Base-by-base conservation (phyloP, 2,329 filamentous ascomycete species). In the Calonectria crousiana region DNA sequence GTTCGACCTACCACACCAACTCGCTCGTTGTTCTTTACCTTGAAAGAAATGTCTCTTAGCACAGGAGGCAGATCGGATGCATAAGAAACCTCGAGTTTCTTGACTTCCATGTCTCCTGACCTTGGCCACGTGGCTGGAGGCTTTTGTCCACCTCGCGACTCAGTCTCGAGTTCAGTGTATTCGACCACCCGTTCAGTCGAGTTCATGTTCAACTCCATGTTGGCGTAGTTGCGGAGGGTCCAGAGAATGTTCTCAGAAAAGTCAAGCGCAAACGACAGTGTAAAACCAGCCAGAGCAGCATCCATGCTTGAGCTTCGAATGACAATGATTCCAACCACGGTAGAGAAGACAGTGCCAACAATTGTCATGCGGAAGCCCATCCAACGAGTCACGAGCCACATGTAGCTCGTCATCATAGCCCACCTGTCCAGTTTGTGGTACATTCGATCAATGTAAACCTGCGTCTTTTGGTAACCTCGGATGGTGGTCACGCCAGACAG, bases 1-100 rank as follows among this genome's bases (percentile, higher is more conserved):
- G 94, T 96, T 20, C 94, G 91, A 14, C 94, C 94, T 6, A 96
- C 92, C 4, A 95, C 92, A n/a, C 94, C 94, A 20, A 96, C 86
- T 18, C 94, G 88, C 84, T 95, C 91, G 76, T 93, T 93, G 69
- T 90, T 88, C 51, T 91, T 87, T 16, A 95, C 89, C 18, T 84
- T 86, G 83, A 96, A 95, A 2, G 87, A 91, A 23, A 96, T 86
- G 0, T 92, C 92, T 81, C 91, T 94, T 2, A 96, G 86, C 0
- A 95, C 93, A 0, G 93, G 90, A 0, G 93, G 92, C 0, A 96
- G 86, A 76, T 95, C 93, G 0, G 90, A 86, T 0, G 94, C 94
- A 81, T 97, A 96, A 18, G 88, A 87, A 30, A 95, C 93, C 0
- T 93, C 92, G 0, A 97, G 88, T 71, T 95, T 89, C 23, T 92